Base-by-base conservation (phyloP, 2,329 filamentous ascomycete genomes). In the Aureobasidium sp. region DNA sequence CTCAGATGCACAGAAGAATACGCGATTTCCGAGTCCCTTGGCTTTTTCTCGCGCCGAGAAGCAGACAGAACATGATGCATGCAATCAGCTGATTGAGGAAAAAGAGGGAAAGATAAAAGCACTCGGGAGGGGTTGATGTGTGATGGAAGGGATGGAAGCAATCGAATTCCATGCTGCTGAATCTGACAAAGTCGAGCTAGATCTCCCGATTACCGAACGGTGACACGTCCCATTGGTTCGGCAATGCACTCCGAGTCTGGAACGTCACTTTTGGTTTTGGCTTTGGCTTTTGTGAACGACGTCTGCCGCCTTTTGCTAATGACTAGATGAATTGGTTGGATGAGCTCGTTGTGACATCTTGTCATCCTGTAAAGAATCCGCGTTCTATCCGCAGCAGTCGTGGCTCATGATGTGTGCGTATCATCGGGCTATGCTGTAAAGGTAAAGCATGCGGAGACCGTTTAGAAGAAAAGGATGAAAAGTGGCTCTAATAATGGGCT, bases 151-250 rank as follows among this genome's bases (percentile, higher is more conserved):
- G 49, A 44, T 56, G 39, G 52, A 56, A 54, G 49, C 52, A 56
- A 56, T 56, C 52, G 52, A 22, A 42, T 27, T 33, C 5, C 12
- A 33, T 37, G 52, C 35, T 56, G 52, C 7, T 56, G 27, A 40
- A 56, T 56, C 52, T 56, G 39, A 17, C 52, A 56, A 44, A 24
- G n/a, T 56, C n/a, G n/a, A 44, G 52, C 33, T 44, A 44, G 52
- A 56, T 56, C 52, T 56, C 52, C 39, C 52, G 52, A 56, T 56
- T 44, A 31, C 27, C 52, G 52, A 56, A 42, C 37, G 52, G 52
- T 33, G 27, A 15, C 39, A 15, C 27, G 12, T 44, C 52, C 52
- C 27, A 56, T 56, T 56, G 52, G 52, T n/a, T 44, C 52, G 52
- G 39, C 22, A 12, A 9, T 19, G 1, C 7, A n/a, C 35, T 54